Evolutionary conservation across 768 basidiomycete genomes (phyloP).

Genomic region (Pleurotus tuoliensis): DNA sequence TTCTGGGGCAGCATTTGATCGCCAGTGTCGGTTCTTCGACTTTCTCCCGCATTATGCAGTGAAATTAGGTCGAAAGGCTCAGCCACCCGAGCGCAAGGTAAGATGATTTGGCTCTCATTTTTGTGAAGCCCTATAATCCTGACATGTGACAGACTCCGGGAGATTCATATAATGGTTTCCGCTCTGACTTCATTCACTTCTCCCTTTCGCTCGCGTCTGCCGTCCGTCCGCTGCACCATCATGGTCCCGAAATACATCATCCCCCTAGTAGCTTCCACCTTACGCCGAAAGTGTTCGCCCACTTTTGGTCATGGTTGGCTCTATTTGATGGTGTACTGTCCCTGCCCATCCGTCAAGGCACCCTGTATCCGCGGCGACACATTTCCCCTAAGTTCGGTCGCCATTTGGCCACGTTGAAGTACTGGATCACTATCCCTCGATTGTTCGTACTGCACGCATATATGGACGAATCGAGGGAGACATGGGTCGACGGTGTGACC

Average conservation of each 20-base stretch:
- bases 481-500: slow-evolving; percentile 77
- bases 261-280: slow-evolving; percentile 75
- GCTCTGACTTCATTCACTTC: slow-evolving; percentile 91
- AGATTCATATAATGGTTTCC: slow-evolving; percentile 86
- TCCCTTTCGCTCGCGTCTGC: slow-evolving; percentile 81
- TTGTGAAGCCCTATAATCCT: slow-evolving; percentile 5
- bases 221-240: slow-evolving; percentile 24
- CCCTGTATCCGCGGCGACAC: slow-evolving; percentile 64
- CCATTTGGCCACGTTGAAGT: slow-evolving; percentile 89
- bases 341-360: slow-evolving; percentile 86
- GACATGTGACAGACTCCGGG: slow-evolving; percentile 29
- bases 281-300: slow-evolving; percentile 77
- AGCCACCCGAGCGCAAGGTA: slow-evolving; percentile 44
- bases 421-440: slow-evolving; percentile 72
- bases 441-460: slow-evolving; percentile 87
- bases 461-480: slow-evolving; percentile 70
- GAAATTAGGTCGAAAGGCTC: slow-evolving; percentile 48
- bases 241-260: slow-evolving; percentile 19
- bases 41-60: slow-evolving; percentile 83
- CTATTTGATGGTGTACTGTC: slow-evolving; percentile 78
- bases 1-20: slow-evolving; percentile 57
- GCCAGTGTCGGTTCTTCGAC: slow-evolving; percentile 75
- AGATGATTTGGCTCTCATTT: slow-evolving; percentile 8
- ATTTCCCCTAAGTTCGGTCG: slow-evolving; percentile 85
- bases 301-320: slow-evolving; percentile 92